Evolutionary conservation across 345 rosid genomes (phyloP).

Genomic region (Brassica rapa): DNA sequence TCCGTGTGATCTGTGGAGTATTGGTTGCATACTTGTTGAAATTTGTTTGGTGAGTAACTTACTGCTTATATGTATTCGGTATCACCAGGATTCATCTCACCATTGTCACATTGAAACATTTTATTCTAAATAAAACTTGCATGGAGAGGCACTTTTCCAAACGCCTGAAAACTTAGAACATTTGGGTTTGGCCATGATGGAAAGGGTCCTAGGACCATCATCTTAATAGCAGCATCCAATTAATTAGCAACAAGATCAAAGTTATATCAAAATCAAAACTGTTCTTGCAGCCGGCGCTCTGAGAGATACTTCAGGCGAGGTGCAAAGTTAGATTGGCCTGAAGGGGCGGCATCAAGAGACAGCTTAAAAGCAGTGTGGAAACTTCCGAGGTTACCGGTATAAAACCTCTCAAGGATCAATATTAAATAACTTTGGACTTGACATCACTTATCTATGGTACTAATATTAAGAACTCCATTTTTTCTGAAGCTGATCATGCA

Average conservation of each 20-base stretch:
- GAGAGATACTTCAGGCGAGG: constrained; percentile 69
- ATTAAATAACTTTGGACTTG: neutral
- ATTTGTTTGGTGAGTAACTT: constrained; percentile 64
- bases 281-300: constrained; percentile 58
- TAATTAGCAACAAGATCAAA: no score
- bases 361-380: constrained; percentile 73
- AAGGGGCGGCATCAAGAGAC: constrained; percentile 66
- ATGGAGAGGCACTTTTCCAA: constrained; percentile 86
- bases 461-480: neutral
- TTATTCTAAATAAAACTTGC: constrained; percentile 23
- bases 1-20: constrained; percentile 82
- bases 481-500: constrained; percentile 75
- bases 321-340: constrained; percentile 71
- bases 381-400: constrained; percentile 67
- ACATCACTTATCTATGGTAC: neutral
- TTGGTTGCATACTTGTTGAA: constrained; percentile 80
- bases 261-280: constrained; percentile 28
- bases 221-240: constrained; percentile 10
- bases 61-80: neutral
- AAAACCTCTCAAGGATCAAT: neutral
- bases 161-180: constrained; percentile 74
- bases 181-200: constrained; percentile 73
- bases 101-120: neutral
- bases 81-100: neutral
- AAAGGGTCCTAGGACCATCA: constrained; percentile 73